Conservation (phyloP, 139 green algal species). For the Micractinium conductrix region DNA sequence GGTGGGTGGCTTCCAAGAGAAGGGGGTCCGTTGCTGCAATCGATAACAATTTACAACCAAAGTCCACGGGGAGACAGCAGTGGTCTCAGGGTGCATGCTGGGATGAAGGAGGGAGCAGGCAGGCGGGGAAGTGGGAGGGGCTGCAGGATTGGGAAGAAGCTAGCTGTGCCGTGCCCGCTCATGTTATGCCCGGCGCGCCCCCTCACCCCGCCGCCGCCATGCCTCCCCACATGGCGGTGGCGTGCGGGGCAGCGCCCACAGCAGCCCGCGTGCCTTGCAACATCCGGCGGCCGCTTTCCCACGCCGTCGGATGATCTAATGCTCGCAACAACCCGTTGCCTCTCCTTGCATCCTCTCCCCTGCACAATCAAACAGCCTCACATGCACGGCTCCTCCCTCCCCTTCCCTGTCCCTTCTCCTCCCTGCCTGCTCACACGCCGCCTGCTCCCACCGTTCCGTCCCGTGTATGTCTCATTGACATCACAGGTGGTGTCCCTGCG, state of each 20-base stretch:
- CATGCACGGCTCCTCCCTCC: not conserved
- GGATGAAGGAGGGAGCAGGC: not conserved
- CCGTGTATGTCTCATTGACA: too few relatives aligned
- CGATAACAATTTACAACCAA: too few relatives aligned
- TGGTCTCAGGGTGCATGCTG: too few relatives aligned
- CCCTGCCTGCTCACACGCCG: not conserved
- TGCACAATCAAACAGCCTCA: not conserved
- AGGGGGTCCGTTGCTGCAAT: too few relatives aligned
- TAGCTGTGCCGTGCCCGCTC: not conserved
- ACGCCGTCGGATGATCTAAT: constrained; percentile 26
- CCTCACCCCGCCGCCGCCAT: not conserved
- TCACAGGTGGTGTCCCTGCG: constrained; percentile 85
- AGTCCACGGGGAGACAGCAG: too few relatives aligned
- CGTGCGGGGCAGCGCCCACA: constrained; percentile 1
- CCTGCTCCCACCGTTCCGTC: not conserved
- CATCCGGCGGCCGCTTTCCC: not conserved
- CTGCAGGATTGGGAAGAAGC: not conserved
- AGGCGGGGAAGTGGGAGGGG: not conserved
- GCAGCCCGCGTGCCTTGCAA: constrained; percentile 23
- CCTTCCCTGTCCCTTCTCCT: not conserved
- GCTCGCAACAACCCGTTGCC: constrained; percentile 16
- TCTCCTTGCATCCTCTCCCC: not conserved
- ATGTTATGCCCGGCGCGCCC: not conserved
- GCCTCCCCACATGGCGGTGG: not conserved
- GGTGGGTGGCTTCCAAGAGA: not conserved